A percentile compares a stretch with the other conserved stretches of the same genome.
These are phyloP conservation scores for Trichoderma sp. DNA, from an alignment of 2,329 filamentous ascomycete species.

Conservation along the genomic window DNA sequence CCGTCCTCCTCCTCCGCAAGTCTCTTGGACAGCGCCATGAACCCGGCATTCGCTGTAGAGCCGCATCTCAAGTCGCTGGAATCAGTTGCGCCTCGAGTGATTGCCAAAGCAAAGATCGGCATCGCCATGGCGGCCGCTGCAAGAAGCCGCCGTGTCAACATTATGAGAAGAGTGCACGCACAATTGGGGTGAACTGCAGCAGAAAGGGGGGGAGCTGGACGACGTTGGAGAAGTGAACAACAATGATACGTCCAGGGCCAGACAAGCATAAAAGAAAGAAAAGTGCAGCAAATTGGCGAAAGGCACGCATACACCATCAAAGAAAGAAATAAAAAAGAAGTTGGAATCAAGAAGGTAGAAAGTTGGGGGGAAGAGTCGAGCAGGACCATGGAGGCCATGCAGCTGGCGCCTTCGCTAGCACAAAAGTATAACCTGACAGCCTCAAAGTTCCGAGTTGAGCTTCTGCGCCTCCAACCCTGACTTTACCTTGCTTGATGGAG, in stretches of 20 bases:
- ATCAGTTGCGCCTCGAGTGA: not conserved
- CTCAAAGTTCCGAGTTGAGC: too few relatives aligned
- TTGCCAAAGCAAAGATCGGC: not conserved
- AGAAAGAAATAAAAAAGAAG: not conserved
- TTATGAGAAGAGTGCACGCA: not conserved
- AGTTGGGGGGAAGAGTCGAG: not conserved
- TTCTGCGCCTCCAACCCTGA: too few relatives aligned
- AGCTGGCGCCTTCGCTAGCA: too few relatives aligned
- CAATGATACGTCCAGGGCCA: not conserved
- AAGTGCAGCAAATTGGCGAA: not conserved
- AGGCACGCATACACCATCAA: not conserved
- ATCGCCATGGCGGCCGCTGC: not conserved
- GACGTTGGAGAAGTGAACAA: not conserved
- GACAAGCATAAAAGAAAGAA: not conserved
- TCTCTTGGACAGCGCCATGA: not conserved
- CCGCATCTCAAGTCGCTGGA: not conserved
- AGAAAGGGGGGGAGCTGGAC: not conserved
- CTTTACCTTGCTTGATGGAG: too few relatives aligned
- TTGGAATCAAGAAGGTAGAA: not conserved
- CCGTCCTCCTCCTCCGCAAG: slow-evolving; percentile 13
- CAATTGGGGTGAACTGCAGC: too few relatives aligned
- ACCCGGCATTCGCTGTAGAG: not conserved
- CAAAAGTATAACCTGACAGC: too few relatives aligned
- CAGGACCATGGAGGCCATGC: too few relatives aligned
- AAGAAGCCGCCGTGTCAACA: not conserved